Evolutionary conservation across 352 stramenopile genomes (phyloP), one percentile per base, ranked within the genome.

Genomic region (Phytophthora uliginosa): DNA sequence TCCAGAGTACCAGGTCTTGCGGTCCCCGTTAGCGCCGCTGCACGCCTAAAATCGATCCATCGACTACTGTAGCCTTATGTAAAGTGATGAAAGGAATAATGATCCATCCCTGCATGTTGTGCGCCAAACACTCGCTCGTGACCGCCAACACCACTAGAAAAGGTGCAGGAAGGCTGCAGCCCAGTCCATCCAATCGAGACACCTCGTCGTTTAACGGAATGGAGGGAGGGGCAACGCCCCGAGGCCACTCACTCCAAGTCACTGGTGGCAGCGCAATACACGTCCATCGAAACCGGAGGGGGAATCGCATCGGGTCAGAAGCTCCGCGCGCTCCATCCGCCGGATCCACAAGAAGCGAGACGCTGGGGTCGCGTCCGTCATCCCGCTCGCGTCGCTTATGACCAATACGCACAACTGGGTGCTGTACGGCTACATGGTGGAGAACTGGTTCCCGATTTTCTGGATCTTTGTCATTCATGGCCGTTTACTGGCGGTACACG

Each of bases 401-500:
- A 71, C 65, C 56, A 81, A 78, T 38, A 68, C 63, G 17, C 77
- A 84, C 62, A 61, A 70, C 13, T 81, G 79, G 79, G 72, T 76
- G 70, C 24, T 85, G 36, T 85, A 87, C 33, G 78, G 80, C 15
- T 83, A 78, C 68, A 69, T 84, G 53, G 58, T 66, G 7, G 52
- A 77, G 56, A 84, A 84, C 48, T 78, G 74, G 59, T 84, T 88
- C 65, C 80, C 80, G 9, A 66, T 85, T 12, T 79, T 87, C 62
- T 67, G 59, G n/a, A 74, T 78, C 45, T 83, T 78, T 33, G 34
- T 82, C 74, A 12, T 91, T 78, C 72, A 50, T 90, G 18, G 53
- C 65, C 0, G 71, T 89, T 17, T 91, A 87, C 65, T 90, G 82
- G 38, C 53, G 61, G 26, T 82, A 79, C 70, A 76, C 77, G 4